phyloP scores from a whole-genome alignment of 345 rosid genomes.

The Boechera retrofracta region DNA sequence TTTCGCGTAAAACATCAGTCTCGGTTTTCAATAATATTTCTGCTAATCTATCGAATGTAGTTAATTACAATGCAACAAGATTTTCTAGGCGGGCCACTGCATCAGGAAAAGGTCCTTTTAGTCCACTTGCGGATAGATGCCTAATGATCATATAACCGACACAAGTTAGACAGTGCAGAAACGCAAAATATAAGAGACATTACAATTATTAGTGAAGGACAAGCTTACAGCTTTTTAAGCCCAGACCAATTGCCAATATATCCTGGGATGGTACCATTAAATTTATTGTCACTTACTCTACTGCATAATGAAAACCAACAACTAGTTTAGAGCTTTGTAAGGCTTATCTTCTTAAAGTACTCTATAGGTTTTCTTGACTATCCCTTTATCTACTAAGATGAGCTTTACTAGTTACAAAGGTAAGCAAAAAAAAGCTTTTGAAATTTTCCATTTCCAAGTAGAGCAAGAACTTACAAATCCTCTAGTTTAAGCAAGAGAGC shows the following conservation, averaged over 20 bases:
- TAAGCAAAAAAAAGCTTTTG: background rate
- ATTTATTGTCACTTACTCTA: constrained; percentile 69
- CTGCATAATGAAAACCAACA: constrained; percentile 47
- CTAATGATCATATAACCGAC: constrained; percentile 1
- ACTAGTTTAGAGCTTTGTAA: background rate
- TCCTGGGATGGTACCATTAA: constrained; percentile 67
- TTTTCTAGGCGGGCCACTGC: constrained; percentile 30
- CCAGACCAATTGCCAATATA: constrained; percentile 64
- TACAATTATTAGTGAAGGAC: background rate
- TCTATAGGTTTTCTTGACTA: background rate
- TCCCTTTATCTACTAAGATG: too few species aligned
- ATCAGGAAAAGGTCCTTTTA: constrained; percentile 56
- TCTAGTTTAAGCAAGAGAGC: constrained; percentile 21
- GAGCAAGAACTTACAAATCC: constrained; percentile 20
- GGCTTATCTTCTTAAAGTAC: background rate
- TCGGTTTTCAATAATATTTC: background rate
- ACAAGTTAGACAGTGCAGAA: background rate
- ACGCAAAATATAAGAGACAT: too few species aligned
- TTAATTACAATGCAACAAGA: too few species aligned
- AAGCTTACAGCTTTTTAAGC: constrained; percentile 65
- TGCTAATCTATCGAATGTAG: background rate
- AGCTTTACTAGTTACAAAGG: background rate
- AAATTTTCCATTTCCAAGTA: background rate
- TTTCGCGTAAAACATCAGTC: background rate
- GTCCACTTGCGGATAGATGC: constrained; percentile 59